Conservation (phyloP, 345 rosid genomes). For the Salix dunnii region DNA sequence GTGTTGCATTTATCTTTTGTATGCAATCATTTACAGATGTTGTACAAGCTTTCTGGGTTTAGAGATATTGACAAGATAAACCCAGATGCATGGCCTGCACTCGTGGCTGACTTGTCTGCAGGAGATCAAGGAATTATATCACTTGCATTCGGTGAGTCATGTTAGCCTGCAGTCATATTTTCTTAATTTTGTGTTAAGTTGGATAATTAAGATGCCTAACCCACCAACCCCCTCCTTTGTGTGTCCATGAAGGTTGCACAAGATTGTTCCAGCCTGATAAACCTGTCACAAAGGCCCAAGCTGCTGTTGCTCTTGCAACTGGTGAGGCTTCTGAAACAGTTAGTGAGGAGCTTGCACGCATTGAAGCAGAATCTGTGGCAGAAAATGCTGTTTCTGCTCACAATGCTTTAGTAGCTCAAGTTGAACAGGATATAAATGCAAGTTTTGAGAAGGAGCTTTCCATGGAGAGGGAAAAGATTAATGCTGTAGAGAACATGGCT, state of each 20-base stretch:
- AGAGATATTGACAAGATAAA: constrained; percentile 74
- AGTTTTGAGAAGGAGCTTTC: constrained; percentile 71
- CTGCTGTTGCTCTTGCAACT: constrained; percentile 80
- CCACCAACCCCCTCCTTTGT: not conserved
- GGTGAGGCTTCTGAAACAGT: constrained; percentile 80
- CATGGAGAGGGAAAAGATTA: constrained; percentile 62
- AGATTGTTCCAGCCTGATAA: constrained; percentile 86
- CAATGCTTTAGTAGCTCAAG: constrained; percentile 72
- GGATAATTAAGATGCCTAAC: constrained; percentile 9
- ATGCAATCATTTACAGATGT: constrained; percentile 35
- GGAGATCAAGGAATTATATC: constrained; percentile 86
- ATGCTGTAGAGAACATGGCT: constrained; percentile 74
- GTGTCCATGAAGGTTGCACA: constrained; percentile 54
- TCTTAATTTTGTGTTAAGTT: constrained; percentile 17
- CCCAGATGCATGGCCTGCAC: constrained; percentile 92
- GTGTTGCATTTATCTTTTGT: constrained; percentile 12
- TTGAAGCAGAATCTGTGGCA: constrained; percentile 89
- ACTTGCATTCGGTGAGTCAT: constrained; percentile 80
- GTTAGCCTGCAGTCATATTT: constrained; percentile 14
- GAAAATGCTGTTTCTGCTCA: constrained; percentile 80
- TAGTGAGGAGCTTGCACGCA: constrained; percentile 83
- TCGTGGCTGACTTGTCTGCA: constrained; percentile 74
- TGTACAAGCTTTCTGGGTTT: constrained; percentile 74
- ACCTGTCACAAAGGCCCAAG: constrained; percentile 95
- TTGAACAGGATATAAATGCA: constrained; percentile 72